Evolutionary conservation across 129 eudicot species (phyloP).

Genomic region (Glebionis coronaria): DNA sequence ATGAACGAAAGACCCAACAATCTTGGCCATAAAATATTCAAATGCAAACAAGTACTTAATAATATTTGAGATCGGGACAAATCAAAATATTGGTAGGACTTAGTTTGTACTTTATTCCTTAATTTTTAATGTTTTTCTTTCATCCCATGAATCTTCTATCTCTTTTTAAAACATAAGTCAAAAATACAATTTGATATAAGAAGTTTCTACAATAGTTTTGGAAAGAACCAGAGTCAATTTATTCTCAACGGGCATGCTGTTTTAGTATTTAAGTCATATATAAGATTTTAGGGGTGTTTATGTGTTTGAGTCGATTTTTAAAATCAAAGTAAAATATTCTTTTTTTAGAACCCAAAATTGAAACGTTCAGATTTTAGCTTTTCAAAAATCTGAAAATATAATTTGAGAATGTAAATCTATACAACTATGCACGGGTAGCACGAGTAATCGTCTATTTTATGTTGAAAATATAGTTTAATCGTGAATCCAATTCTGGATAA

Average conservation of each 20-base stretch:
- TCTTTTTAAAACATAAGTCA: neutral
- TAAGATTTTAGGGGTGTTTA: too few species aligned
- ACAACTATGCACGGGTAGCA: too few species aligned
- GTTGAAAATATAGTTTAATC: too few species aligned
- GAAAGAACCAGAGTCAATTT: neutral
- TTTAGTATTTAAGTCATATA: neutral
- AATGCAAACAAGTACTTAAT: conserved; percentile 26
- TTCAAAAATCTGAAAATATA: too few species aligned
- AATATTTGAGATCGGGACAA: conserved; percentile 27
- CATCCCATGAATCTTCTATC: conserved; percentile 24
- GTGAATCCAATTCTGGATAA: too few species aligned
- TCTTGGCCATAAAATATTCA: conserved; percentile 16
- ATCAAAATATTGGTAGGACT: conserved; percentile 23
- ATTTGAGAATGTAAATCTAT: too few species aligned
- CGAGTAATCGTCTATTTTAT: too few species aligned
- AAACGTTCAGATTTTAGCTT: too few species aligned
- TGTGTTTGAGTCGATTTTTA: too few species aligned
- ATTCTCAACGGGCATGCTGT: neutral
- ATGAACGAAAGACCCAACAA: neutral
- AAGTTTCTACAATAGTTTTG: conserved; percentile 6
- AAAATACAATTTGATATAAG: neutral
- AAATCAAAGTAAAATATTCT: too few species aligned
- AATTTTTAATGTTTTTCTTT: conserved; percentile 29
- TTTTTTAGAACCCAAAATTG: too few species aligned
- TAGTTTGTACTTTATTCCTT: conserved; percentile 37